Evolutionary conservation across 1,284 basidiomycete species (phyloP).

Genomic region (Mycena sp.): DNA sequence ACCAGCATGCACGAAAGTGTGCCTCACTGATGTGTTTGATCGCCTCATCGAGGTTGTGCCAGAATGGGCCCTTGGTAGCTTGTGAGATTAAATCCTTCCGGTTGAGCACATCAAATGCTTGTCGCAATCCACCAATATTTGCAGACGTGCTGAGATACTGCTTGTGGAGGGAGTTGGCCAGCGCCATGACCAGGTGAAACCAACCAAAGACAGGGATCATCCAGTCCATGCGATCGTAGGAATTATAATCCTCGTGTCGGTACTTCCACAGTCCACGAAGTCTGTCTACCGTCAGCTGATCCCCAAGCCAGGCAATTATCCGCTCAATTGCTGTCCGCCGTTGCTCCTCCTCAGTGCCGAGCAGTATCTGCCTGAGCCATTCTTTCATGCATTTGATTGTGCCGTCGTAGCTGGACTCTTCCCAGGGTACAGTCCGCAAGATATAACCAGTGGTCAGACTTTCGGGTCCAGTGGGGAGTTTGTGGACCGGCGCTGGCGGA

Average conservation of each 20-base stretch:
- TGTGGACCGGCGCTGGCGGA: no score
- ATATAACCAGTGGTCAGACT: no score
- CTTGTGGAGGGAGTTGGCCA: conserved; percentile 29
- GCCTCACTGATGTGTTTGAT: conserved; percentile 35
- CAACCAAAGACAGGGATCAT: conserved; percentile 33
- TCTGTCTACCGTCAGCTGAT: conserved; percentile 43
- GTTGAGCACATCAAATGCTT: conserved; percentile 30
- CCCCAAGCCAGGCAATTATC: conserved; percentile 42
- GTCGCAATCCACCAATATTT: conserved; percentile 16
- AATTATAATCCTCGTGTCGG: conserved; percentile 30
- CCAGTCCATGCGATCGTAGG: conserved; percentile 32
- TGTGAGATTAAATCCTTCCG: conserved; percentile 25
- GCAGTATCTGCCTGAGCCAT: no score
- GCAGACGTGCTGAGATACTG: conserved; percentile 20
- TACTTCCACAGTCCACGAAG: conserved; percentile 25
- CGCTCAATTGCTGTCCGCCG: not conserved
- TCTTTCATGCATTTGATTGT: no score
- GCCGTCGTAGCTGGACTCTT: no score
- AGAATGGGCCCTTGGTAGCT: conserved; percentile 33
- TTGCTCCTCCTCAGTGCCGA: no score
- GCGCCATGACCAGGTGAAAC: conserved; percentile 33
- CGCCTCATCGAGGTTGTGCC: conserved; percentile 35
- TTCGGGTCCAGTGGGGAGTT: no score
- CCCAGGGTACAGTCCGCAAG: no score
- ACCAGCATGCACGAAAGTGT: conserved; percentile 31